These are phyloP conservation scores for Kluyveromyces lactis DNA, from an alignment of 805 yeast species.

Conservation along the genomic window DNA sequence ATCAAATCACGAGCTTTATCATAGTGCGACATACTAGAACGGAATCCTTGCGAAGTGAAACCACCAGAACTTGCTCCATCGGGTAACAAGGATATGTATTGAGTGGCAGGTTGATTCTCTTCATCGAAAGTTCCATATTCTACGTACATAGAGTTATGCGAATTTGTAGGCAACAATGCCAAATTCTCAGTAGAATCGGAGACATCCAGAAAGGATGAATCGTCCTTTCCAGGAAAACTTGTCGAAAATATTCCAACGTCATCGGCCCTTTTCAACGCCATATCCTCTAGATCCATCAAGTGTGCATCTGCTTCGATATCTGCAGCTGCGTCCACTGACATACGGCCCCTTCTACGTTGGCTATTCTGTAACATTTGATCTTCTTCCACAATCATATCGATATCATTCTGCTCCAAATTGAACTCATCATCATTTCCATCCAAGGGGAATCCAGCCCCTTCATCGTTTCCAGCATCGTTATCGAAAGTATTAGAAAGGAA, in stretches of 20 bases:
- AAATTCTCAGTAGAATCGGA: not conserved
- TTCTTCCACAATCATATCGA: no score
- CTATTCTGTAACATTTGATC: no score
- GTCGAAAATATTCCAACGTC: no score
- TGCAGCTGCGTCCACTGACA: not conserved
- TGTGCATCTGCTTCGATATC: not conserved
- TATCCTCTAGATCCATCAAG: no score
- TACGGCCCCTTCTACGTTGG: not conserved
- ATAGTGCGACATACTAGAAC: not conserved
- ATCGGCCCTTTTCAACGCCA: no score
- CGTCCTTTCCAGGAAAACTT: not conserved
- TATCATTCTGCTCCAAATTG: no score
- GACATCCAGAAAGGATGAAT: not conserved
- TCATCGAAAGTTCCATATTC: constrained; percentile 4
- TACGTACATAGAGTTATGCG: not conserved
- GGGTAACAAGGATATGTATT: not conserved
- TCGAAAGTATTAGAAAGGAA: constrained; percentile 25
- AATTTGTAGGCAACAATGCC: not conserved
- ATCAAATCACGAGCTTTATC: not conserved
- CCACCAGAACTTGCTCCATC: not conserved
- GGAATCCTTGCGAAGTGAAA: no score
- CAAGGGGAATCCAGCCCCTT: no score
- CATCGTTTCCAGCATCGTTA: constrained; percentile 7
- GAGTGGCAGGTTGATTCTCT: not conserved
- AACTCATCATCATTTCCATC: no score